phyloP scores from a whole-genome alignment of 2,329 filamentous ascomycete species.

The Diaporthe sp. region DNA sequence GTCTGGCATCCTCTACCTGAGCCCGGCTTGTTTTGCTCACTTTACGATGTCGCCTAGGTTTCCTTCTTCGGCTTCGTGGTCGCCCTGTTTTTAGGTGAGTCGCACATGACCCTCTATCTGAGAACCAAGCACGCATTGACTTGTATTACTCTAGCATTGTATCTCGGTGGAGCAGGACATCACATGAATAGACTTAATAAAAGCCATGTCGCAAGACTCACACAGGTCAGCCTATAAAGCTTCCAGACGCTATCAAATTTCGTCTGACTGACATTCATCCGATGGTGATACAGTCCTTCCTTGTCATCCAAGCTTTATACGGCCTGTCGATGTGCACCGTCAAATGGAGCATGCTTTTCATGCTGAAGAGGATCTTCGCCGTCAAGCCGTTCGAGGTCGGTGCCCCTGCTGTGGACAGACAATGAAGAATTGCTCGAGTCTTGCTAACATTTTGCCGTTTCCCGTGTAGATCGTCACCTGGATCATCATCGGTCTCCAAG shows the following conservation, averaged over 20 bases:
- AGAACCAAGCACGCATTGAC: not conserved
- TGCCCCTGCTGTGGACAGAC: not conserved
- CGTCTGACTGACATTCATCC: not conserved
- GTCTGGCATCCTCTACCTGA: not conserved
- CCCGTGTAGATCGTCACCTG: conserved; percentile 21
- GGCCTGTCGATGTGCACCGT: conserved; percentile 33
- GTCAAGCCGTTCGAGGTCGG: conserved; percentile 32
- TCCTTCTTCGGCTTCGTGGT: conserved; percentile 32
- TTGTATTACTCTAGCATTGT: not conserved
- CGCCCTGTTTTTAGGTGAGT: conserved; percentile 22
- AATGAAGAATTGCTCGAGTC: not conserved
- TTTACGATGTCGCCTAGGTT: not conserved
- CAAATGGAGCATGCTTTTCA: conserved; percentile 37
- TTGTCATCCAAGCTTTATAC: conserved; percentile 30
- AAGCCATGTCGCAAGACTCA: conserved; percentile 31
- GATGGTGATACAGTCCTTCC: conserved; percentile 23
- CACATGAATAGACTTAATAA: conserved; percentile 30
- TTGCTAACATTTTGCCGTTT: not conserved
- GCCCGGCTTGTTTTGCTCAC: not conserved
- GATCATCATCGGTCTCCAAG: conserved; percentile 32
- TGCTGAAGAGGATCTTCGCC: conserved; percentile 36
- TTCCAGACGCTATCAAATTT: not conserved
- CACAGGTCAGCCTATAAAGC: conserved; percentile 23
- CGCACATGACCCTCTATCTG: not conserved
- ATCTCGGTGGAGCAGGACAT: conserved; percentile 29